Evolutionary conservation across 805 yeast species (phyloP).

Genomic region (Saturnispora saitoi): DNA sequence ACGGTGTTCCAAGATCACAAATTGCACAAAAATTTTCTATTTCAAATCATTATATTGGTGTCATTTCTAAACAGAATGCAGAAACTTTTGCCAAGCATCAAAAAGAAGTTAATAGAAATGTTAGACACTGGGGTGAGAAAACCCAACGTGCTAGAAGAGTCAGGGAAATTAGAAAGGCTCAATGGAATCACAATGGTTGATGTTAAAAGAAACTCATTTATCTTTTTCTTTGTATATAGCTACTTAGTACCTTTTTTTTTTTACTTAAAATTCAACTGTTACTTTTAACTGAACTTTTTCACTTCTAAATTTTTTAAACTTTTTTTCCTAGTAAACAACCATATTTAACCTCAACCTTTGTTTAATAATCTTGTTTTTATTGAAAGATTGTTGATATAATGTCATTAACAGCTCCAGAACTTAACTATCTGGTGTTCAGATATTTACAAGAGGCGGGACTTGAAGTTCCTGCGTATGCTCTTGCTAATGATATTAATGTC

Average conservation of each 20-base stretch:
- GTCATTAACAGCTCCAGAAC: slow-evolving; percentile 77
- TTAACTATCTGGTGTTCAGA: slow-evolving; percentile 88
- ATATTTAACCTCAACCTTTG: too few relatives aligned
- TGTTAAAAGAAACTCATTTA: too few relatives aligned
- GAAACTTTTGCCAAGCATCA: slow-evolving; percentile 16
- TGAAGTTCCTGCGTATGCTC: slow-evolving; percentile 70
- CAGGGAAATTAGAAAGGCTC: slow-evolving; percentile 16
- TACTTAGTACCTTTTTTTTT: not conserved
- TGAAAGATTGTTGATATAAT: slow-evolving; percentile 29
- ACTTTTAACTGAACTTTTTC: too few relatives aligned
- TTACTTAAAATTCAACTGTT: not conserved
- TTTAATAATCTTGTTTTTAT: too few relatives aligned
- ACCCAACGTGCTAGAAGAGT: slow-evolving; percentile 20
- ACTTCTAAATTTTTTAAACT: too few relatives aligned
- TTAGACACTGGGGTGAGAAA: slow-evolving; percentile 22
- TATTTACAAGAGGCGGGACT: slow-evolving; percentile 80
- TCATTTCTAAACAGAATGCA: slow-evolving; percentile 23
- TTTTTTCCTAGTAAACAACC: too few relatives aligned
- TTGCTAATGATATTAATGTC: slow-evolving; percentile 66
- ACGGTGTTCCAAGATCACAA: slow-evolving; percentile 25
- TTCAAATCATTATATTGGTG: slow-evolving; percentile 25
- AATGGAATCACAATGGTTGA: slow-evolving; percentile 17
- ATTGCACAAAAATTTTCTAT: slow-evolving; percentile 25
- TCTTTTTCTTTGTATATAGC: not conserved
- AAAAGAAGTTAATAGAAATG: slow-evolving; percentile 15